A percentile compares a stretch with the other conserved stretches of the same genome.
Conservation (phyloP, 345 rosid species). For the Eucalyptus viminalis region DNA sequence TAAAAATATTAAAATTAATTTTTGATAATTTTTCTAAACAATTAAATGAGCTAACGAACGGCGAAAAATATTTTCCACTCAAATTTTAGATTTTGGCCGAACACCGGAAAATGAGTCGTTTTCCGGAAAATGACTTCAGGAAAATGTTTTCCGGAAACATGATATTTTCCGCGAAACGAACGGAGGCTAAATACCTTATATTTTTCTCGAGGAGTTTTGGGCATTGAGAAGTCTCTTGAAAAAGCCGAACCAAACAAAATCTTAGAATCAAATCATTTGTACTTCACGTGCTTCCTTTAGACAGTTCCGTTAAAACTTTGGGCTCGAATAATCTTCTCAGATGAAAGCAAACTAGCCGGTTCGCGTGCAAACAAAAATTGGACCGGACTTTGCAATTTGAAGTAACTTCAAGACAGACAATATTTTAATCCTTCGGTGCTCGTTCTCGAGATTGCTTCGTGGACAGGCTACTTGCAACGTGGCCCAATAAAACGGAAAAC, state of each 20-base stretch:
- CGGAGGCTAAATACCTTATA: no score
- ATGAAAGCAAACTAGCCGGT: background rate
- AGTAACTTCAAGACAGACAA: background rate
- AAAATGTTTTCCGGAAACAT: no score
- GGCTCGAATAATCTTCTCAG: background rate
- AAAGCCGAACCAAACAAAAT: fast-evolving
- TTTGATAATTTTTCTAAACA: no score
- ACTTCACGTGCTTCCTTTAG: background rate
- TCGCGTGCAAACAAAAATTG: background rate
- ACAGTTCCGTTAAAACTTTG: background rate
- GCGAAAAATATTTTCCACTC: no score
- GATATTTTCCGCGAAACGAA: no score
- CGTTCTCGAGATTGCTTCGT: background rate
- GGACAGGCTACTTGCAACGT: background rate
- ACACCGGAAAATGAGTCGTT: no score
- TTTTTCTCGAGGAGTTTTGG: no score
- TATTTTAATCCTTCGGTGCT: background rate
- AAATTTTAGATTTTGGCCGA: no score
- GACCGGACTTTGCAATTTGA: background rate
- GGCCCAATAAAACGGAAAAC: background rate
- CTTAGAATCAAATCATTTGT: background rate
- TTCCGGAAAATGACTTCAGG: no score
- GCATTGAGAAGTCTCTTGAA: no score
- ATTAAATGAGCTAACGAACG: no score
- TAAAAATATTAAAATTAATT: no score